These are phyloP conservation scores for Odontarrhena argentea DNA, from an alignment of 345 rosid species.

Conservation along the genomic window DNA sequence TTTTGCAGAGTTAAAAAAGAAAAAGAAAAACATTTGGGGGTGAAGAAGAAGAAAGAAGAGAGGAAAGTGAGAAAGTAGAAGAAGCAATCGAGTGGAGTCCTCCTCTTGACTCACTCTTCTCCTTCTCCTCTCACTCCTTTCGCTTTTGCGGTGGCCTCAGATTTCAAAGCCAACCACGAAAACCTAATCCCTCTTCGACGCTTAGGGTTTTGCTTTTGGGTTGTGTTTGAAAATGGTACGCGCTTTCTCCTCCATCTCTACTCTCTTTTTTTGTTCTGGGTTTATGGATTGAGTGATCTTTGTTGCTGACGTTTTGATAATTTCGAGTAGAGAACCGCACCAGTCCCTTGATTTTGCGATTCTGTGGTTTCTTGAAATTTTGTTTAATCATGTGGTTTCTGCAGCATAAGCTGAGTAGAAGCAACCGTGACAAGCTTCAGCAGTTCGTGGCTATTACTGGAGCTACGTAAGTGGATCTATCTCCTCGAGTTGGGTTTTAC, in stretches of 20 bases:
- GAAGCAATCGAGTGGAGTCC: slow-evolving; percentile 36
- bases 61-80: slow-evolving; percentile 30
- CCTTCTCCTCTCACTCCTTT: slow-evolving; percentile 30
- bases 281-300: slow-evolving; percentile 20
- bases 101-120: slow-evolving; percentile 29
- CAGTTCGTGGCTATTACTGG: slow-evolving; percentile 90
- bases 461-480: slow-evolving; percentile 57
- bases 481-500: not conserved
- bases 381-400: slow-evolving; percentile 20
- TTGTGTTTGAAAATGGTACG: slow-evolving; percentile 38
- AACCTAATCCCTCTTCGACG: slow-evolving; percentile 11
- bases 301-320: not conserved
- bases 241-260: slow-evolving; percentile 19
- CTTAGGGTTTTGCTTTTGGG: slow-evolving; percentile 29
- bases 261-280: not conserved
- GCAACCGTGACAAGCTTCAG: slow-evolving; percentile 86
- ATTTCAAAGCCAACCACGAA: not conserved
- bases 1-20: not conserved
- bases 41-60: slow-evolving; percentile 28
- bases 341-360: not conserved
- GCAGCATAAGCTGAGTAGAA: slow-evolving; percentile 82
- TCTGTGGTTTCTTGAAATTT: not conserved
- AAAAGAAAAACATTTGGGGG: not conserved
- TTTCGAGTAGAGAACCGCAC: not conserved
- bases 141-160: not conserved